These are phyloP conservation scores for Amauroascus niger DNA, from an alignment of 2,329 filamentous ascomycete genomes.

Conservation along the genomic window DNA sequence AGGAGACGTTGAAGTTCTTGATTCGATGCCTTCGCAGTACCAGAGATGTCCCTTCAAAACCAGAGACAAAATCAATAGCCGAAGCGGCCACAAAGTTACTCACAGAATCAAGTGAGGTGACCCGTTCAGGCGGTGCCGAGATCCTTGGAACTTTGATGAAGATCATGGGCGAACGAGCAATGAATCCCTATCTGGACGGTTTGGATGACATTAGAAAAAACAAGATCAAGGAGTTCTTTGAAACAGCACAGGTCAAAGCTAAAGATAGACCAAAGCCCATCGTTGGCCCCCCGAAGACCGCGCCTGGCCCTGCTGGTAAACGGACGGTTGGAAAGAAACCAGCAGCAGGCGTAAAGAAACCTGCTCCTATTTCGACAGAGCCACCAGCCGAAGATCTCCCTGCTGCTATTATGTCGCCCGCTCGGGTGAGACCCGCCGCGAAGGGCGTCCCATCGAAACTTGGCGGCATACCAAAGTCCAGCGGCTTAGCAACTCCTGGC, in stretches of 20 bases:
- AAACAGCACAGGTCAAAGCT: constrained; percentile 71
- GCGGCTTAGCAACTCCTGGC: constrained; percentile 35
- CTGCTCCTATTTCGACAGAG: constrained; percentile 40
- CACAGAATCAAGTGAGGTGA: constrained; percentile 74
- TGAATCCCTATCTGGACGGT: constrained; percentile 84
- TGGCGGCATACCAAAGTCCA: constrained; percentile 35
- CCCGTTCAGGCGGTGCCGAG: constrained; percentile 83
- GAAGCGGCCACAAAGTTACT: constrained; percentile 82
- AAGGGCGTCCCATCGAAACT: constrained; percentile 39
- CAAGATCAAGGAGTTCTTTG: constrained; percentile 89
- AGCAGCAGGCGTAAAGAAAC: constrained; percentile 44
- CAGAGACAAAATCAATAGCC: constrained; percentile 76
- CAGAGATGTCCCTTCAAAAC: constrained; percentile 69
- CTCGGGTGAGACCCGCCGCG: constrained; percentile 40
- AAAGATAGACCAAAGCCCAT: constrained; percentile 84
- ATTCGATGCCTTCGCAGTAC: constrained; percentile 77
- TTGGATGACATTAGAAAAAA: constrained; percentile 91
- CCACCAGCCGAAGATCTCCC: constrained; percentile 48
- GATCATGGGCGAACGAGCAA: constrained; percentile 91
- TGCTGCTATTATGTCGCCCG: constrained; percentile 27
- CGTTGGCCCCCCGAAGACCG: constrained; percentile 49
- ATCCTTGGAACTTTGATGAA: constrained; percentile 94
- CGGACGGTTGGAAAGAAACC: constrained; percentile 44
- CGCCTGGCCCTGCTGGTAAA: constrained; percentile 39
- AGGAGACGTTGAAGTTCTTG: constrained; percentile 89